phyloP scores from a whole-genome alignment of 192 early-diverging fungal genomes.

The Anaeromyces robustus region DNA sequence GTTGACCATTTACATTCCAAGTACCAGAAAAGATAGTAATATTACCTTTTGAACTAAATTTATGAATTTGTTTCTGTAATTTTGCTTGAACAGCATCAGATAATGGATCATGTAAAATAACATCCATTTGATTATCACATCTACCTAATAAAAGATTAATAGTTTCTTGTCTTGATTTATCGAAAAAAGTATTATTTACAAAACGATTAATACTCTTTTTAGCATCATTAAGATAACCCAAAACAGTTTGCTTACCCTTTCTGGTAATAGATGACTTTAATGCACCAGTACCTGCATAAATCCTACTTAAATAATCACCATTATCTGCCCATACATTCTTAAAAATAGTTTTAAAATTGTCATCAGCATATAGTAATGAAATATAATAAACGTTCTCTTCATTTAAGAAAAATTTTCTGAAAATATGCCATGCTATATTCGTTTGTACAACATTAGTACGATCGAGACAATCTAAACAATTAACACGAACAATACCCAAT shows the following conservation, averaged over 20 bases:
- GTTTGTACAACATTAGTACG: constrained; percentile 94
- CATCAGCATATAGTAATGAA: not conserved
- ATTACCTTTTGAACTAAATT: constrained; percentile 38
- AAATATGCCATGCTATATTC: constrained; percentile 49
- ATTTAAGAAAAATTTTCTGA: not conserved
- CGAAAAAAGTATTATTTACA: constrained; percentile 90
- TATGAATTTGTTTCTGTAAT: constrained; percentile 9
- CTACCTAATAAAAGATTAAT: constrained; percentile 76
- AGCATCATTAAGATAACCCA: constrained; percentile 77
- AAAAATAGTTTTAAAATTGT: not conserved
- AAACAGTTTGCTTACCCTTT: constrained; percentile 71
- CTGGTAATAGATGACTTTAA: constrained; percentile 78
- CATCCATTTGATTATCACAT: constrained; percentile 1
- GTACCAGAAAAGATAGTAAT: constrained; percentile 68
- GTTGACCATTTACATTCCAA: constrained; percentile 81
- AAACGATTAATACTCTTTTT: constrained; percentile 85
- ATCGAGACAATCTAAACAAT: constrained; percentile 97
- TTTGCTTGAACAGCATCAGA: constrained; percentile 13
- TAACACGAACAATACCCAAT: constrained; percentile 75
- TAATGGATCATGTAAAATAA: constrained; percentile 21
- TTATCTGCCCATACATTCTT: constrained; percentile 61
- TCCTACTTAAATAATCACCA: constrained; percentile 77
- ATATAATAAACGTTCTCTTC: not conserved
- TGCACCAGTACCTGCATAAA: constrained; percentile 95
- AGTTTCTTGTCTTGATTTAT: constrained; percentile 81